Base-by-base conservation (phyloP, 2,329 filamentous ascomycete species). In the Sporothrix protearum region DNA sequence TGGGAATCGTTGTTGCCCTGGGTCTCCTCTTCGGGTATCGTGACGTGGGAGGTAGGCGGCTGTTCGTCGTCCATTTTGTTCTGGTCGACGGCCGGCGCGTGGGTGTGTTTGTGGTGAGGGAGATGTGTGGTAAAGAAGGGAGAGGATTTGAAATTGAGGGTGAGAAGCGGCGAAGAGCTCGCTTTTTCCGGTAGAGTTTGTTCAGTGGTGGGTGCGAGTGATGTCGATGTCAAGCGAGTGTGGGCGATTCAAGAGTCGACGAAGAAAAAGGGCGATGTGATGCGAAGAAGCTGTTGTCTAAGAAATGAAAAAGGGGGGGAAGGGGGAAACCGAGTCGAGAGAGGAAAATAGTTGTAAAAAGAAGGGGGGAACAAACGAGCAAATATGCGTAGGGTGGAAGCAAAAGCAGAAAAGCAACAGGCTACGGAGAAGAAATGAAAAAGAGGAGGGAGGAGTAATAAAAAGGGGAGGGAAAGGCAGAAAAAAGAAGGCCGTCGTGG, bases 41-140 rank as follows among this genome's bases (percentile, higher is more conserved):
- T 67, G 19, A 51, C 47, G 42, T 71, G 68, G 6, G 63, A 36
- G 28, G 71, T 42, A 2, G 71, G 71, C 14, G 57, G 30, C 28
- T 67, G 64, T 67, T 67, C 64, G 30, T 70, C 63, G 9, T 39
- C 71, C 68, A 71, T 71, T 14, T 67, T 42, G 42, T 36, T 36
- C 36, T 63, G 36, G 66, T 14, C 9, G 51, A n/a, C 30, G 39
- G 45, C 25, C 14, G 33, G 8, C 55, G 51, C 10, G 19, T 33
- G 47, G 33, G 8, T 42, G 51, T 5, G 19, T 33, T 30, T 68
- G 14, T 47, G 16, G 16, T n/a, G 28, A 28, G 49, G 22, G n/a
- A 53, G n/a, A 8, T 53, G 12, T 45, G 33, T 25, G n/a, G 16
- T 28, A 36, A 7, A 33, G 36, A 19, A 68, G 9, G 25, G 8